Evolutionary conservation across 768 basidiomycete genomes (phyloP).

Genomic region (Boletus barrowsii): DNA sequence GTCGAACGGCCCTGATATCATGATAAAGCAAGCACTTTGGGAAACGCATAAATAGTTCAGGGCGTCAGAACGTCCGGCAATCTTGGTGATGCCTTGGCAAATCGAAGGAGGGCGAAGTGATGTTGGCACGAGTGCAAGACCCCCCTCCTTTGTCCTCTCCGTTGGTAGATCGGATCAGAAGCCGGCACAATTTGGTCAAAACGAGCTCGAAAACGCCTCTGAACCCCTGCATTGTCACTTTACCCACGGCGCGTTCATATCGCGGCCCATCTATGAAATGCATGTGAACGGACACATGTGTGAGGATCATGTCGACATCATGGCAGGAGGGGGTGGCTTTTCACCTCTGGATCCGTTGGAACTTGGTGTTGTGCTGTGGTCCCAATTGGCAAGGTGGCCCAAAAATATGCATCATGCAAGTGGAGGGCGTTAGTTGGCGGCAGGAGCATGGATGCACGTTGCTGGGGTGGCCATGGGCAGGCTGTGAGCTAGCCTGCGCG

Average conservation of each 20-base stretch:
- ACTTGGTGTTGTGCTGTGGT: not conserved
- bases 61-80: not conserved
- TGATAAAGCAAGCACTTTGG: not conserved
- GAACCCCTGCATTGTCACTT: constrained; percentile 1
- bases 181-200: constrained; percentile 27
- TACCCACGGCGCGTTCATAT: constrained; percentile 25
- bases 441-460: no score
- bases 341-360: not conserved
- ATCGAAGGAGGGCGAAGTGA: no score
- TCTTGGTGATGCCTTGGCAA: constrained; percentile 2
- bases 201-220: constrained; percentile 19
- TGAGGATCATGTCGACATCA: not conserved
- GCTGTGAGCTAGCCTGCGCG: no score
- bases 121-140: no score
- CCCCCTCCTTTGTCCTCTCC: no score
- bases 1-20: constrained; percentile 10
- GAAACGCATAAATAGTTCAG: constrained; percentile 1
- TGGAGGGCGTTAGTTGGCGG: no score
- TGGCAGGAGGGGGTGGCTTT: not conserved
- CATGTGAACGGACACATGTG: constrained; percentile 6
- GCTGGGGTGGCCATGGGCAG: no score
- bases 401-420: not conserved
- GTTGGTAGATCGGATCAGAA: constrained; percentile 26
- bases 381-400: not conserved
- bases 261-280: constrained; percentile 20